phyloP scores from a whole-genome alignment of 805 yeast genomes.

The Metschnikowia shivogae region DNA sequence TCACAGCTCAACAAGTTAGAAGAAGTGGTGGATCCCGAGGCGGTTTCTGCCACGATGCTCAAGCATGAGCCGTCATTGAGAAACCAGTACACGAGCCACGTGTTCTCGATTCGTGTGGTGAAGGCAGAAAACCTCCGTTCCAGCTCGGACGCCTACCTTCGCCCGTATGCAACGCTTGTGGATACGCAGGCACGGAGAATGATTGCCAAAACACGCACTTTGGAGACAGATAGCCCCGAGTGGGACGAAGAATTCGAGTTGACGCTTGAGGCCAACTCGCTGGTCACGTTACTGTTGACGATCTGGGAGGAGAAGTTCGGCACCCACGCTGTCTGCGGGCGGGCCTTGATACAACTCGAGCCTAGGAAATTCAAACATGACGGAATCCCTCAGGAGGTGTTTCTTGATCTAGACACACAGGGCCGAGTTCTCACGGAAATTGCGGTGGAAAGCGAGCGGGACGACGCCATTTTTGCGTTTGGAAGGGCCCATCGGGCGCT shows the following conservation, averaged over 20 bases:
- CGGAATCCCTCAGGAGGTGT: constrained; percentile 60
- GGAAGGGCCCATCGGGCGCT: constrained; percentile 71
- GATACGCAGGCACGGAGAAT: constrained; percentile 53
- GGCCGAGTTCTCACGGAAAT: constrained; percentile 66
- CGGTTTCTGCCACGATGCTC: constrained; percentile 40
- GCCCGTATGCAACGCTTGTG: constrained; percentile 59
- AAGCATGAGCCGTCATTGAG: constrained; percentile 29
- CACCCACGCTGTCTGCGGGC: constrained; percentile 62
- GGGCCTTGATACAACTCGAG: constrained; percentile 56
- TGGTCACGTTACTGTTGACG: constrained; percentile 50
- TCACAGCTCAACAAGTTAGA: constrained; percentile 50
- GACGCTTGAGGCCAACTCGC: constrained; percentile 34
- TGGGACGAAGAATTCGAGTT: constrained; percentile 88
- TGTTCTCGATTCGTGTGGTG: constrained; percentile 61
- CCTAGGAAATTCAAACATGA: constrained; percentile 61
- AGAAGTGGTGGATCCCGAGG: constrained; percentile 54
- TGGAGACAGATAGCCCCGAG: constrained; percentile 61
- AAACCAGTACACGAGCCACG: constrained; percentile 39
- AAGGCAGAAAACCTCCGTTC: constrained; percentile 56
- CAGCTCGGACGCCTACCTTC: constrained; percentile 32
- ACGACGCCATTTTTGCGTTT: constrained; percentile 76
- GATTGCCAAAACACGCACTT: constrained; percentile 65
- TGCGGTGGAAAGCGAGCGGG: constrained; percentile 73
- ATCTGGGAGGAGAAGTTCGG: constrained; percentile 66
- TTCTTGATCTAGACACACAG: constrained; percentile 58